phyloP scores from a whole-genome alignment of 345 rosid genomes.

The Murraya paniculata region DNA sequence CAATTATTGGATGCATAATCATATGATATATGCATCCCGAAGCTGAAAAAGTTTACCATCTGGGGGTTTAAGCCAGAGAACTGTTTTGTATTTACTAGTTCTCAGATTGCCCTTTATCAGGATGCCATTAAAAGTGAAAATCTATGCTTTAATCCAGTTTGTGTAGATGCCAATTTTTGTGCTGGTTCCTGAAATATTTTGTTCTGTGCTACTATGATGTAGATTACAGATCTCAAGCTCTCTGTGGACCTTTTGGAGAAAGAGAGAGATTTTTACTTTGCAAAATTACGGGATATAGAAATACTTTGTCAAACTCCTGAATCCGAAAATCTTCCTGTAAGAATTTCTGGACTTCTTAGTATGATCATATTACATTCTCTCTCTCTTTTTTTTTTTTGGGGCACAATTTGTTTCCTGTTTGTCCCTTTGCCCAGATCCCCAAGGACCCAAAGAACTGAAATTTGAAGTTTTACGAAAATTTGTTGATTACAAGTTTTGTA shows the following conservation, averaged over 20 bases:
- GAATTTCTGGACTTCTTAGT: slow-evolving; percentile 13
- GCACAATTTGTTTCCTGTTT: neutral
- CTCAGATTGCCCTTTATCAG: neutral
- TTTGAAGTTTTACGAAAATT: neutral
- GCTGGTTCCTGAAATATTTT: neutral
- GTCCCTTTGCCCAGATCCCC: neutral
- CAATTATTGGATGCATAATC: neutral
- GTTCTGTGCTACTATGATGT: slow-evolving; percentile 10
- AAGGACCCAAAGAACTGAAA: neutral
- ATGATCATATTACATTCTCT: neutral
- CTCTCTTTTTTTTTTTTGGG: neutral
- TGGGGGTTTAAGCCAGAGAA: neutral
- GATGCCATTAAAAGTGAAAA: neutral
- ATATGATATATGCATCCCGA: neutral
- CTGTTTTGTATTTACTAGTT: neutral
- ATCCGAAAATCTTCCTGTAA: slow-evolving; percentile 65
- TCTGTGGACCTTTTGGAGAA: slow-evolving; percentile 77
- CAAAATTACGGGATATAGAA: slow-evolving; percentile 82
- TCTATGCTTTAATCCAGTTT: neutral
- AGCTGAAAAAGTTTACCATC: neutral
- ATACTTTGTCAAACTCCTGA: slow-evolving; percentile 79
- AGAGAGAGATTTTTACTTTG: slow-evolving; percentile 91
- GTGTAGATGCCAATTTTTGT: neutral
- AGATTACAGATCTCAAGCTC: slow-evolving; percentile 75
- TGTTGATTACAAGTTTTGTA: neutral